phyloP scores from a whole-genome alignment of 305 asterid genomes.

The Rubia peregrina region DNA sequence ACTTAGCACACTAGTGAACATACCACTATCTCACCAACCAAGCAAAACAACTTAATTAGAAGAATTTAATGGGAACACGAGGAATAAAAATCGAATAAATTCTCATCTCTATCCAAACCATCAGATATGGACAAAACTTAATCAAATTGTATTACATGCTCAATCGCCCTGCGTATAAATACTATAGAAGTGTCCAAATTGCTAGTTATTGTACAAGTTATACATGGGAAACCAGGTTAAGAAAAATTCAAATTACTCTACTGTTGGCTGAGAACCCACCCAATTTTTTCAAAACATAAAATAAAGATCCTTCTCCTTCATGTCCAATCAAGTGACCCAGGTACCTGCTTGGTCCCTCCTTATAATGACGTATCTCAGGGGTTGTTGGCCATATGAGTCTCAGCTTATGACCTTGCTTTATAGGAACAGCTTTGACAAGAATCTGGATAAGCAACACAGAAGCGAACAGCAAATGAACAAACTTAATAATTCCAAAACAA shows the following conservation, averaged over 20 bases:
- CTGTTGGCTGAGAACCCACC: conserved; percentile 53
- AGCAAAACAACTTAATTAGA: neutral
- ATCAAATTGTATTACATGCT: neutral
- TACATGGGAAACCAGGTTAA: conserved; percentile 1
- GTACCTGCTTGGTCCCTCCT: conserved; percentile 82
- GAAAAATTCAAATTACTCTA: conserved; percentile 8
- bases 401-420: conserved; percentile 90
- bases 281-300: conserved; percentile 77
- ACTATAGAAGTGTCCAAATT: neutral
- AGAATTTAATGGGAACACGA: neutral
- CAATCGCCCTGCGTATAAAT: neutral
- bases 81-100: neutral
- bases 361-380: conserved; percentile 71
- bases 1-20: neutral
- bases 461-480: conserved; percentile 6
- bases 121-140: neutral
- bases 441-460: conserved; percentile 41
- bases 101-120: neutral
- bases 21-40: neutral
- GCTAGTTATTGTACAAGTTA: neutral
- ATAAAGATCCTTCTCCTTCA: conserved; percentile 98
- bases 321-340: conserved; percentile 95
- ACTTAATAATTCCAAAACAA: neutral
- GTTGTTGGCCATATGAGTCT: conserved; percentile 81
- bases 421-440: conserved; percentile 85